Conservation (phyloP, 495 filamentous ascomycete genomes). For the Penicillium salamii region DNA sequence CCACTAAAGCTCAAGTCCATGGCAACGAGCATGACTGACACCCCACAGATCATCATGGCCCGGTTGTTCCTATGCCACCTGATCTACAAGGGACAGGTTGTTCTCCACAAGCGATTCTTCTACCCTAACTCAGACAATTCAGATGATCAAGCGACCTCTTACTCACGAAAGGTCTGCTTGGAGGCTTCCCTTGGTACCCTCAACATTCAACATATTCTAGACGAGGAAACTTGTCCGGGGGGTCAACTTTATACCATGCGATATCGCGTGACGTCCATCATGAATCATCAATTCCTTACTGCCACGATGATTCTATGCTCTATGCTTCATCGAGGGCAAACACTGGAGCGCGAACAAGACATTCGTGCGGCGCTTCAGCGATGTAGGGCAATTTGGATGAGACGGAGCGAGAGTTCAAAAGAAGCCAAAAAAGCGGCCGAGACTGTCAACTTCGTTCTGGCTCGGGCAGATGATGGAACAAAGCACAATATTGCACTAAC, state of each 20-base stretch:
- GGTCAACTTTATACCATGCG: slow-evolving; percentile 27
- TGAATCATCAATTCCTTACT: slow-evolving; percentile 30
- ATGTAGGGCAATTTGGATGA: slow-evolving; percentile 19
- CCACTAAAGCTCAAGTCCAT: slow-evolving; percentile 23
- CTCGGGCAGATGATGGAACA: slow-evolving; percentile 1
- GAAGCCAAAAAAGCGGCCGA: slow-evolving; percentile 25
- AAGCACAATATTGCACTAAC: no score
- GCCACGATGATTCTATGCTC: slow-evolving; percentile 53
- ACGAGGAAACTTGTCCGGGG: slow-evolving; percentile 26
- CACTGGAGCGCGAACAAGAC: slow-evolving; percentile 12
- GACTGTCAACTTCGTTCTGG: slow-evolving; percentile 18
- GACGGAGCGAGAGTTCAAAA: slow-evolving; percentile 19
- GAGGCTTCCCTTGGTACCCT: slow-evolving; percentile 20
- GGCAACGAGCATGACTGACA: slow-evolving; percentile 33
- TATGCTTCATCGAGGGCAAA: slow-evolving; percentile 27
- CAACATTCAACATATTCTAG: slow-evolving; percentile 16
- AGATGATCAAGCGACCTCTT: slow-evolving; percentile 12
- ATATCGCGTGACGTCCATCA: slow-evolving; percentile 19
- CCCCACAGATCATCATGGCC: slow-evolving; percentile 35
- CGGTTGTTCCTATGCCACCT: slow-evolving; percentile 32
- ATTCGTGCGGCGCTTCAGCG: slow-evolving; percentile 20
- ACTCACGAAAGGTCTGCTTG: slow-evolving; percentile 21
- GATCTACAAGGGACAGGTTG: slow-evolving; percentile 33
- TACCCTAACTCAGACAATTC: slow-evolving; percentile 17
- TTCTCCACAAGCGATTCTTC: slow-evolving; percentile 37